Evolutionary conservation across 805 yeast species (phyloP), one percentile per base, ranked within the genome.

Genomic region (Metschnikowia similis): DNA sequence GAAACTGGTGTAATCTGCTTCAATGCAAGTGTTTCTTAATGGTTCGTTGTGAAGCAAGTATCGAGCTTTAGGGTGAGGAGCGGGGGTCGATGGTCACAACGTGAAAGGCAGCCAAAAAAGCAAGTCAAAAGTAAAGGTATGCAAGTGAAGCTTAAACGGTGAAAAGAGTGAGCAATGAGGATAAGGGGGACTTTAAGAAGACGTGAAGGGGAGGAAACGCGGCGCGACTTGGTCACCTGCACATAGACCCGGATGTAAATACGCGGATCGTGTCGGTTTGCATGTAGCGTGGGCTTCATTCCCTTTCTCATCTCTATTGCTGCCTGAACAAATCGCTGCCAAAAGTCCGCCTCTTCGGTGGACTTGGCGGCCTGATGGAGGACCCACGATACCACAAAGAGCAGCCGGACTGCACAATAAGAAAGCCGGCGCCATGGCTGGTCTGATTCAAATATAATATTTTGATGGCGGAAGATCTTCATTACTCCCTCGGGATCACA

Each of bases 181-280:
- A 45, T 40, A 32, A 40, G 31, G 47, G 44, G 42, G 44, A 34
- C 47, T 49, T 49, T 46, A 49, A 42, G 47, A 49, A 42, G 40
- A 34, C 45, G 45, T 35, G 30, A 43, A 36, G 47, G 53, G 41
- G 49, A 50, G 47, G 41, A 39, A 50, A 52, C 55, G 55, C 55
- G 55, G 39, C 48, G 41, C 41, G 27, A n/a, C 28, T 26, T 39
- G 14, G 3, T 8, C 8, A 5, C 10, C 51, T 52, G 53, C 53
- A 52, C 14, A n/a, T 16, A 35, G 30, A 9, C n/a, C 10, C 14
- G 6, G 8, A 21, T 6, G 32, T 45, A 41, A 48, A 51, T 41
- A 51, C 42, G 49, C 41, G 35, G 32, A 35, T 42, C 56, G 56
- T 49, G 56, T 52, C 54, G 45, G 40, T 37, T 45, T 52, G 53